Percentiles rank a stretch among this genome's conserved stretches.
phyloP scores from a whole-genome alignment of 2,329 filamentous ascomycete genomes.

The Sporothrix pallida region DNA sequence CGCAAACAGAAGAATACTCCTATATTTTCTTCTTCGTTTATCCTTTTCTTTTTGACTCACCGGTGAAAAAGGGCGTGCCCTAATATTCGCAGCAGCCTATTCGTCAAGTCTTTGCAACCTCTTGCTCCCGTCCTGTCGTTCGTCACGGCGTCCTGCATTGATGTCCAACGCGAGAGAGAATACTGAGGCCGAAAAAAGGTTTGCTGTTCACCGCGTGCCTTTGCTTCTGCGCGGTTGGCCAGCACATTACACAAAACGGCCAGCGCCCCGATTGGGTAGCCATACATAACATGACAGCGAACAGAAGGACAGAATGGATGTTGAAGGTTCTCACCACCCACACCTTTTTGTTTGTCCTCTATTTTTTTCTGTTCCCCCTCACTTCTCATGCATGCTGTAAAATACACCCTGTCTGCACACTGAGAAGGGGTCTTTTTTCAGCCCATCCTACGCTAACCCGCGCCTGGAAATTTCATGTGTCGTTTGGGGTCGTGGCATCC shows the following conservation, averaged over 20 bases:
- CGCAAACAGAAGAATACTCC: too few relatives aligned
- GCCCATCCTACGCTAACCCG: constrained; percentile 14
- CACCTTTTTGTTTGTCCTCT: background rate
- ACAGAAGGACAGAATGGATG: background rate
- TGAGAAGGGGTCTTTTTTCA: background rate
- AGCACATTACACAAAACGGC: constrained; percentile 1
- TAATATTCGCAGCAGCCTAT: background rate
- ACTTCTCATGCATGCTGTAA: constrained; percentile 30
- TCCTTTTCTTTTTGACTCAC: background rate
- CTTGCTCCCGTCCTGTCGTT: constrained; percentile 1
- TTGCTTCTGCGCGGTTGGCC: background rate
- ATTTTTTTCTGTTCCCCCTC: background rate
- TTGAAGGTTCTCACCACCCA: constrained; percentile 8
- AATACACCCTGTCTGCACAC: constrained; percentile 22
- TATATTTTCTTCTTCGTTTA: background rate
- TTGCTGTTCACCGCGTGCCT: constrained; percentile 24
- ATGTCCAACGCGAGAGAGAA: constrained; percentile 27
- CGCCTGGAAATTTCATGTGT: constrained; percentile 2
- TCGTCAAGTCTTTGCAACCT: background rate
- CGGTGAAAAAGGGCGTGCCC: background rate
- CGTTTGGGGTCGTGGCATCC: background rate
- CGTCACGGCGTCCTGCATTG: constrained; percentile 29
- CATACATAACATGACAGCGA: constrained; percentile 23
- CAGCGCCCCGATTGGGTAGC: constrained; percentile 31
- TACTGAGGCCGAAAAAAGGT: background rate